These are phyloP conservation scores for Aspergillus biplanus DNA, from an alignment of 495 filamentous ascomycete species.

Conservation along the genomic window DNA sequence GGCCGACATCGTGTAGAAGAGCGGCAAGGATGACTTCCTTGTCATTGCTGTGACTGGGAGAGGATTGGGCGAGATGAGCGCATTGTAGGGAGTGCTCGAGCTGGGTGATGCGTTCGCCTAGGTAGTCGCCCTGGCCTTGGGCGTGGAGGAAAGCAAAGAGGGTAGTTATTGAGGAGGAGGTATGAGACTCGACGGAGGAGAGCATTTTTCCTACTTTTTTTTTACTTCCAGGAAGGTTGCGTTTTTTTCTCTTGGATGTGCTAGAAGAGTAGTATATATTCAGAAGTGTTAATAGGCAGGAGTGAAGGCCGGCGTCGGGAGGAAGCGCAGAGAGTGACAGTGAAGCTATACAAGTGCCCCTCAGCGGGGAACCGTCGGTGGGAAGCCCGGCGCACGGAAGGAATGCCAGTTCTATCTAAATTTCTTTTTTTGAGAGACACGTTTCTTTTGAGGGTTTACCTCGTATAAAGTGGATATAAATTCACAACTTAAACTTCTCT, in stretches of 20 bases:
- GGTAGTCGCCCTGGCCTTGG: constrained; percentile 33
- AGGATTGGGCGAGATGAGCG: constrained; percentile 37
- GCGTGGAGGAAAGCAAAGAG: constrained; percentile 31
- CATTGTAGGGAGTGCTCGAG: constrained; percentile 51
- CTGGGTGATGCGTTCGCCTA: constrained; percentile 46
- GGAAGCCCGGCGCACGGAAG: not conserved
- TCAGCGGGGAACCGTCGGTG: not conserved
- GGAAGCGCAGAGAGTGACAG: not conserved
- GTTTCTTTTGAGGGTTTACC: not conserved
- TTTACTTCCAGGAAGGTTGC: not conserved
- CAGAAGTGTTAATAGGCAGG: not conserved
- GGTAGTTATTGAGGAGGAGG: constrained; percentile 19
- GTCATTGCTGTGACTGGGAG: constrained; percentile 28
- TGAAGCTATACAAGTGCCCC: not conserved
- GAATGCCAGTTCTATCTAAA: too few relatives aligned
- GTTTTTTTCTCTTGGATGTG: not conserved
- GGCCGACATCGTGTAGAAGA: constrained; percentile 47
- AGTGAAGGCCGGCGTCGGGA: not conserved
- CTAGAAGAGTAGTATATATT: not conserved
- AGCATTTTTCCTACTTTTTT: not conserved
- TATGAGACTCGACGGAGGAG: not conserved
- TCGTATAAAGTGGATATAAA: not conserved
- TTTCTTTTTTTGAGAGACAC: too few relatives aligned
- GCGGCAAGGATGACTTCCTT: constrained; percentile 42
- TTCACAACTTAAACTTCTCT: too few relatives aligned